Percentiles rank a stretch among this genome's conserved stretches.
Conservation (phyloP, 257 asterid genomes). For the Solanum corneliomulleri region DNA sequence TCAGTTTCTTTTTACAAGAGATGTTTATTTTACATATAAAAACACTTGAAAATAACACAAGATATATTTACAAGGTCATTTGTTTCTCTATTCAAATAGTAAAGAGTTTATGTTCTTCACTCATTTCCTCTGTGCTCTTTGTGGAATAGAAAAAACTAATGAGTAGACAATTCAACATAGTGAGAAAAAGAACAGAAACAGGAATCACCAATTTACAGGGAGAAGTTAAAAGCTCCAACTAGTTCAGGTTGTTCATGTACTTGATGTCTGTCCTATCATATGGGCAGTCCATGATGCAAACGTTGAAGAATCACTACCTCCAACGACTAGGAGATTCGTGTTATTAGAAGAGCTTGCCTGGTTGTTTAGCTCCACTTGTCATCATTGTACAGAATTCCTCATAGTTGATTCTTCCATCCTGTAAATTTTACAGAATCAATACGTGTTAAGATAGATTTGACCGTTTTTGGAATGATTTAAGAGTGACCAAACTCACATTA, state of each 20-base stretch:
- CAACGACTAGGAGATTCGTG: not conserved
- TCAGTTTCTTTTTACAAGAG: conserved; percentile 25
- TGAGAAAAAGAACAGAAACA: not conserved
- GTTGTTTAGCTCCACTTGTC: conserved; percentile 62
- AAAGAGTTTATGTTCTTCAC: not conserved
- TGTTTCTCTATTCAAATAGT: not conserved
- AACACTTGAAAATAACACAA: not conserved
- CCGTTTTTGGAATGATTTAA: not conserved
- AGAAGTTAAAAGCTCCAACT: not conserved
- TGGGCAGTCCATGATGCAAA: not conserved
- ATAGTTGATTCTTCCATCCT: conserved; percentile 84
- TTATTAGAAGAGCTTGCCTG: conserved; percentile 33
- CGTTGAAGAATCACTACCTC: not conserved
- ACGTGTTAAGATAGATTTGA: not conserved
- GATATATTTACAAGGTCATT: not conserved
- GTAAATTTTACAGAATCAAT: not conserved
- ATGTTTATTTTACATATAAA: not conserved
- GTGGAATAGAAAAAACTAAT: not conserved
- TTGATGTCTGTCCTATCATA: not conserved
- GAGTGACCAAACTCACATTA: conserved; percentile 31
- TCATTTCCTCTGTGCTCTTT: not conserved
- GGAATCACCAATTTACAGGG: not conserved
- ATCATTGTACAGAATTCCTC: conserved; percentile 80
- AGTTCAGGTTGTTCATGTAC: not conserved
- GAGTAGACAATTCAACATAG: not conserved